Evolutionary conservation across 805 yeast genomes (phyloP).

Genomic region (Starmerella stellata): DNA sequence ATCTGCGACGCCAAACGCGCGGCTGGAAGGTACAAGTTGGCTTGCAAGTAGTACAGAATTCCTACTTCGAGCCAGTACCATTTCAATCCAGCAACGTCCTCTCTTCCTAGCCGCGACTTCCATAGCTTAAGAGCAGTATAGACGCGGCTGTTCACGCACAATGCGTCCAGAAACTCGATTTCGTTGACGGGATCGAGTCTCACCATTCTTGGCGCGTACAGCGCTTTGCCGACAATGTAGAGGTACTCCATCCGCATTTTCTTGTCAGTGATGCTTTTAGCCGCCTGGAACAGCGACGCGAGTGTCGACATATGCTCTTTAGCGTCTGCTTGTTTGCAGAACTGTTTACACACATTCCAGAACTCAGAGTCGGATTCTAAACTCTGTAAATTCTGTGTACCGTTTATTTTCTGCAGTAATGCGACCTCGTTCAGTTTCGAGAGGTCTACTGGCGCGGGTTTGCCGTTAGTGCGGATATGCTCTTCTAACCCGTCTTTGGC

Average conservation of each 20-base stretch:
- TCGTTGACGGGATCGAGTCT: conserved; percentile 19
- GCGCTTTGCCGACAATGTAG: not conserved
- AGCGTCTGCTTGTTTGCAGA: not conserved
- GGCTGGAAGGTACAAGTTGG: conserved; percentile 11
- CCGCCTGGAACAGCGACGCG: not conserved
- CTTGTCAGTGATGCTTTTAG: not conserved
- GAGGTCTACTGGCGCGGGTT: not conserved
- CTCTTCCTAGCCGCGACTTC: conserved; percentile 9
- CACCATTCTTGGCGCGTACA: conserved; percentile 13
- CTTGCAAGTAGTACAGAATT: conserved; percentile 15
- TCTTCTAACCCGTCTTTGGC: not conserved
- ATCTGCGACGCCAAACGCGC: conserved; percentile 6
- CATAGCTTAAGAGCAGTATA: conserved; percentile 14
- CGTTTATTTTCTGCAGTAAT: too few species aligned
- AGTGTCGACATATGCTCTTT: not conserved
- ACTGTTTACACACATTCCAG: not conserved
- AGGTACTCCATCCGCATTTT: not conserved
- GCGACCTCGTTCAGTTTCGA: not conserved
- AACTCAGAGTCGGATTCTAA: not conserved
- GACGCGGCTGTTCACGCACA: conserved; percentile 10
- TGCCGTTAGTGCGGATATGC: not conserved
- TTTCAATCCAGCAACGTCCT: conserved; percentile 8
- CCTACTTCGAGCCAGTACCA: conserved; percentile 17
- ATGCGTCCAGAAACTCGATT: conserved; percentile 16
- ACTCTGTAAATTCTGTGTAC: too few species aligned